Evolutionary conservation across 2,329 filamentous ascomycete genomes (phyloP), one percentile per base, ranked within the genome.

Genomic region (Colletotrichum liriopes): DNA sequence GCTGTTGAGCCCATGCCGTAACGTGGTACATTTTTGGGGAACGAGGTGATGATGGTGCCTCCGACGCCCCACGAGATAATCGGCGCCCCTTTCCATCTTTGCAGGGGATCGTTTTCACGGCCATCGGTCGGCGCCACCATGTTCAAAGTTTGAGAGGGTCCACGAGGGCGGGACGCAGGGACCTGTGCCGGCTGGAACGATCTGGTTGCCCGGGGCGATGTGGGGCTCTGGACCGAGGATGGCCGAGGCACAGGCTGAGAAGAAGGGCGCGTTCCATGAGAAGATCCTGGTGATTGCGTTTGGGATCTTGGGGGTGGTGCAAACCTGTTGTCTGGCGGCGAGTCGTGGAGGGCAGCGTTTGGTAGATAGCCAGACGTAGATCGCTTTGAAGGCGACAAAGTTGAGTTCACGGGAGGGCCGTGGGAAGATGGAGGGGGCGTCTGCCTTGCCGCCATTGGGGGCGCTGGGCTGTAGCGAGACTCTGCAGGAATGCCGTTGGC

Each of bases 21-120:
- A 58, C 95, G 91, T 18, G 96, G 95, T 43, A 96, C 90, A 75
- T 96, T 93, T 79, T 93, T 95, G 0, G 97, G 96, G 78, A 98
- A 98, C 54, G 92, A 94, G 1, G 93, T 95, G 3, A 97, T 87
- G 14, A 98, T 85, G 1, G 90, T 89, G 16, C 96, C 96, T 26
- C 95, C 95, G 60, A 97, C 91, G 3, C 94, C 95, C 92, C 97
- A 99, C 1, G 89, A 90, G 77, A 98, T 92, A 16, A 98, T 88
- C 0, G 97, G 96, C 16, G 90, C 89, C 3, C 97, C 97, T 82
- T 93, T 95, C 96, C 96, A 99, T 75, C 96, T 89, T 79, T 97
- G 89, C 8, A 99, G 85, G 2, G 92, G 91, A 82, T 99, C 96
- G 23, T 90, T 83, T 77, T 93, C 90, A 26, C 89, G 88, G 1